A percentile compares a stretch with the other conserved stretches of the same genome.
Conservation (phyloP, 2,329 filamentous ascomycete species). For the Graphilbum fragrans region DNA sequence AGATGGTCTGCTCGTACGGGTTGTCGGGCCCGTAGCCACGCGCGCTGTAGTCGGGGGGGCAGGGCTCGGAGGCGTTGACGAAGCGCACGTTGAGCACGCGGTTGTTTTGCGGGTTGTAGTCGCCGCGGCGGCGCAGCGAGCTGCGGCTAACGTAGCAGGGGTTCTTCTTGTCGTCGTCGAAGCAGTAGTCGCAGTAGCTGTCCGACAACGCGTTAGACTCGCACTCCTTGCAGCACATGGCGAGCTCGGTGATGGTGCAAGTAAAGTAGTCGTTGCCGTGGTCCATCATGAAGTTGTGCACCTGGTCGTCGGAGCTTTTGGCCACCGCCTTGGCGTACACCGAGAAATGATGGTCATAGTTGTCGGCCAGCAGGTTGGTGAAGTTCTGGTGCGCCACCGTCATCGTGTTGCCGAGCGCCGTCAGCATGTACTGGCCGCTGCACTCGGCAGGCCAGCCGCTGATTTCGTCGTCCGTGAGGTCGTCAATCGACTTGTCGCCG, state of each 20-base stretch:
- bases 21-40: conserved; percentile 1
- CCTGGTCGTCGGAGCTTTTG: neutral
- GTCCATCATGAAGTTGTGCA: neutral
- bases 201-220: neutral
- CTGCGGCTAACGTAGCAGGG: neutral
- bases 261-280: neutral
- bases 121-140: neutral
- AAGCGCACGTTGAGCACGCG: neutral
- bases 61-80: neutral
- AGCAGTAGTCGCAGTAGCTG: conserved; percentile 1
- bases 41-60: neutral
- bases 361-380: neutral
- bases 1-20: conserved; percentile 7
- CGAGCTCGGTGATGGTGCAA: neutral
- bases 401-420: neutral
- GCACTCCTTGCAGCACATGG: neutral
- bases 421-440: neutral
- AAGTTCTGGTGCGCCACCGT: neutral
- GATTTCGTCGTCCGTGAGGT: neutral
- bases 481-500: neutral
- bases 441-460: neutral
- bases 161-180: neutral
- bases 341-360: conserved; percentile 1
- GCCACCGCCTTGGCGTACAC: neutral
- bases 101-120: neutral